phyloP scores from a whole-genome alignment of 2,329 filamentous ascomycete genomes.

The Colletotrichum lini region DNA sequence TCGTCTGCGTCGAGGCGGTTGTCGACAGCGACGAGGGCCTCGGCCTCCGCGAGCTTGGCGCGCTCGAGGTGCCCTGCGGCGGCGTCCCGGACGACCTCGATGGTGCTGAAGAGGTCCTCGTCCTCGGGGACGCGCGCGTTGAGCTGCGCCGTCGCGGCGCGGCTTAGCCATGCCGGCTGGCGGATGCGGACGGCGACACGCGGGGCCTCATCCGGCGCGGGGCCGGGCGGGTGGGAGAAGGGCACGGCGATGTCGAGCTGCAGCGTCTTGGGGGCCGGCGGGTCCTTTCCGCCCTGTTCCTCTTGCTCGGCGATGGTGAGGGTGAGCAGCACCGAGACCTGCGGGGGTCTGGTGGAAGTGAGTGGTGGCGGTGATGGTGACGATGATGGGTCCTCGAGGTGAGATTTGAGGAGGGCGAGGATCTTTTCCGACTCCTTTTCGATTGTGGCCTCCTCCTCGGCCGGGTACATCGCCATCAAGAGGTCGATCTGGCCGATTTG shows the following conservation, averaged over 20 bases:
- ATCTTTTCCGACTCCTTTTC: conserved; percentile 6
- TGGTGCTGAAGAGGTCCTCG: conserved; percentile 60
- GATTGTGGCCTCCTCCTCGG: conserved; percentile 48
- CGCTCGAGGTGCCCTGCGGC: conserved; percentile 49
- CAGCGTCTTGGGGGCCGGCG: conserved; percentile 41
- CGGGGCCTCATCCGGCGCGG: conserved; percentile 54
- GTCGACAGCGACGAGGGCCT: background rate
- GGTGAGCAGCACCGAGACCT: conserved; percentile 47
- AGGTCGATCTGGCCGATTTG: conserved; percentile 66
- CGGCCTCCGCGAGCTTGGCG: conserved; percentile 33
- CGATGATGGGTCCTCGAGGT: background rate
- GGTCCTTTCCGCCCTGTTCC: background rate
- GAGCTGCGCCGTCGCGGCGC: conserved; percentile 59
- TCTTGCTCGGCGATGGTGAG: conserved; percentile 45
- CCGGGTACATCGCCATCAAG: conserved; percentile 66
- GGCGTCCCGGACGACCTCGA: conserved; percentile 60
- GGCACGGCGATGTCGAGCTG: conserved; percentile 56
- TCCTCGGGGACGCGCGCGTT: conserved; percentile 55
- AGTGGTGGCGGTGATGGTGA: background rate
- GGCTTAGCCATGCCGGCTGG: conserved; percentile 67
- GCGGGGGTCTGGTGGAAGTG: background rate
- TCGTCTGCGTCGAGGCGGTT: too few relatives aligned
- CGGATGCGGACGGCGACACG: conserved; percentile 58
- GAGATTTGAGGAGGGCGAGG: background rate
- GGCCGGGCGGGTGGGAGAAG: conserved; percentile 42